phyloP scores from a whole-genome alignment of 164 flowering plant species.

The Stephania cephalantha region DNA sequence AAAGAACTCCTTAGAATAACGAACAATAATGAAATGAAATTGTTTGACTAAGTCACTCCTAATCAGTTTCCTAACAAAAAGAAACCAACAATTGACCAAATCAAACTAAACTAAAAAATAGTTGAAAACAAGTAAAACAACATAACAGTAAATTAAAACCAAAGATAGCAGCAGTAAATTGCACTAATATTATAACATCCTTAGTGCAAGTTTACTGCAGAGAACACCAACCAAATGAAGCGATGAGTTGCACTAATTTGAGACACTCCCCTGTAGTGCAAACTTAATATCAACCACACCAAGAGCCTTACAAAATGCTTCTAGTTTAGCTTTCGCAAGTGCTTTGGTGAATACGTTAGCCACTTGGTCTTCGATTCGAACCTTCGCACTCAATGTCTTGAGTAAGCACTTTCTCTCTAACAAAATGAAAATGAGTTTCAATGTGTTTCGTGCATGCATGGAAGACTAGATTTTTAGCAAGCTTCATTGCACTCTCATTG shows the following conservation, averaged over 20 bases:
- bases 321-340: background rate
- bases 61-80: too few relatives aligned
- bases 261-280: conserved; percentile 22
- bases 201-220: too few relatives aligned
- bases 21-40: too few relatives aligned
- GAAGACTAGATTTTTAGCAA: conserved; percentile 2
- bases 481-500: conserved; percentile 6
- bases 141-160: too few relatives aligned
- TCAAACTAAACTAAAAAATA: too few relatives aligned
- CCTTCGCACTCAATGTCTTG: background rate
- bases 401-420: conserved; percentile 6
- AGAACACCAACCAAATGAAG: too few relatives aligned
- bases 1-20: too few relatives aligned
- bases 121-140: too few relatives aligned
- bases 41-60: too few relatives aligned
- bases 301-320: conserved; percentile 12
- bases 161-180: too few relatives aligned
- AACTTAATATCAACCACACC: conserved; percentile 8
- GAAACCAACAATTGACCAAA: too few relatives aligned
- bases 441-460: conserved; percentile 7
- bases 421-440: conserved; percentile 6
- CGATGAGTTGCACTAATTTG: conserved; percentile 8
- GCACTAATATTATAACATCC: too few relatives aligned
- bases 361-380: conserved; percentile 9
- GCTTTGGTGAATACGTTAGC: conserved; percentile 16